These are phyloP conservation scores for Phyllostachys edulis DNA, from an alignment of 176 grass and related monocot genomes.

Conservation along the genomic window DNA sequence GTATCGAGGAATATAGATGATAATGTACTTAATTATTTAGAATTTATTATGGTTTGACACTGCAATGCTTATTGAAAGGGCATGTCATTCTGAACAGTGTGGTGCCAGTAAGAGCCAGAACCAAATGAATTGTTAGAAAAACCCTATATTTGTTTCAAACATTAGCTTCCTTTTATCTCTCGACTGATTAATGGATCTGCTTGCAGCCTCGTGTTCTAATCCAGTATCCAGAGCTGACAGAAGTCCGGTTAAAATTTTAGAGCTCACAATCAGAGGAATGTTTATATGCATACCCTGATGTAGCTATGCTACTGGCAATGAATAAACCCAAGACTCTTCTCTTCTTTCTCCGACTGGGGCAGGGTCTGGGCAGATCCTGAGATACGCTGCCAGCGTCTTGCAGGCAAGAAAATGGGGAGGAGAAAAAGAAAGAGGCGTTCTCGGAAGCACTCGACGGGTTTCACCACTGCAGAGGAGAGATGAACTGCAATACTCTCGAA, in stretches of 20 bases:
- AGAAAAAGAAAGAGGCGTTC: conserved; percentile 45
- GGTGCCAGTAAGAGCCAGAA: neutral
- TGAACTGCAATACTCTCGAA: conserved; percentile 42
- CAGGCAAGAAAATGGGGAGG: conserved; percentile 33
- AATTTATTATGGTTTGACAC: neutral
- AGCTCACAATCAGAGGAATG: conserved; percentile 33
- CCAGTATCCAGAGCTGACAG: conserved; percentile 63
- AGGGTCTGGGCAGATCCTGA: conserved; percentile 91
- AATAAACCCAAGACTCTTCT: conserved; percentile 33
- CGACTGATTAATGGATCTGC: conserved; percentile 10
- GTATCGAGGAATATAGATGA: neutral
- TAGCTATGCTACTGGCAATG: conserved; percentile 51
- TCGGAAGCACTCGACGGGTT: conserved; percentile 35
- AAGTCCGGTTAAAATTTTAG: conserved; percentile 48
- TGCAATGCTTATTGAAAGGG: neutral
- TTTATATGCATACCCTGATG: conserved; percentile 56
- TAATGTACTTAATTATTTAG: neutral
- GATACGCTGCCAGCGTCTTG: conserved; percentile 64
- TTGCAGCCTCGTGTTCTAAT: conserved; percentile 71
- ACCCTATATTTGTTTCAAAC: neutral
- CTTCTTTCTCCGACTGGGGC: conserved; percentile 66
- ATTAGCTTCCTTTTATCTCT: neutral
- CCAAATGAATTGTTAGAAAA: neutral
- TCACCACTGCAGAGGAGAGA: conserved; percentile 44
- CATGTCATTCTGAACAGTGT: neutral